Evolutionary conservation across 73 alveolate genomes (phyloP), one percentile per base, ranked within the genome.

Genomic region (Paramecium pentaurelia): DNA sequence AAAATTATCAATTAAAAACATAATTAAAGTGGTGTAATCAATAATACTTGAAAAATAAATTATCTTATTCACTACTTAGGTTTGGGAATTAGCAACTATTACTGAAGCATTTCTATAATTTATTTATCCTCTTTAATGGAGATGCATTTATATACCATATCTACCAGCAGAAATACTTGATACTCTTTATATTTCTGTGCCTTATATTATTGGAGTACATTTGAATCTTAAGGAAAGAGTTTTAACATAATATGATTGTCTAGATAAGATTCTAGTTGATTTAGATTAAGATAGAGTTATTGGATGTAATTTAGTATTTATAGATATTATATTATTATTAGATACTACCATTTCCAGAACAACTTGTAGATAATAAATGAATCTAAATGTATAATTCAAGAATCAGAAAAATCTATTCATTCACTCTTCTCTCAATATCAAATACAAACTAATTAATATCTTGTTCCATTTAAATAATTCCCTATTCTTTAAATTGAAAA

Each of bases 111-210:
- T 87, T 8, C 64, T 87, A 12, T 9, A 73, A 64, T 87, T 87
- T 64, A 87, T 87, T 7, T 64, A 77, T 12, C 93, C 93, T 32
- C 58, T 87, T 7, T 16, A 73, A 73, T 87, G 93, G 93, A 87
- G 86, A 44, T 87, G 93, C 71, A 42, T 87, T 18, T 87, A 87
- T 20, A 87, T 87, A n/a, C 93, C 93, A 2, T 87, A 64, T 37
- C 49, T 87, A 34, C 93, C 93, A 87, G 86, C 93, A 8, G 42
- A 87, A 60, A 60, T 87, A 22, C 30, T 87, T 12, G 93, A 87
- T 34, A 87, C 93, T 36, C 88, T 87, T 60, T 80, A 87, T 60
- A 71, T 45, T 10, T 64, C 86, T 37, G 89, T 87, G 0, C 93
- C 93, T 2, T 87, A 87, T 68, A 87, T 87, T 8, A 87, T 87